Percentiles rank a stretch among this genome's conserved stretches.
Conservation (phyloP, 164 flowering plant species). For the Aristolochia contorta region DNA sequence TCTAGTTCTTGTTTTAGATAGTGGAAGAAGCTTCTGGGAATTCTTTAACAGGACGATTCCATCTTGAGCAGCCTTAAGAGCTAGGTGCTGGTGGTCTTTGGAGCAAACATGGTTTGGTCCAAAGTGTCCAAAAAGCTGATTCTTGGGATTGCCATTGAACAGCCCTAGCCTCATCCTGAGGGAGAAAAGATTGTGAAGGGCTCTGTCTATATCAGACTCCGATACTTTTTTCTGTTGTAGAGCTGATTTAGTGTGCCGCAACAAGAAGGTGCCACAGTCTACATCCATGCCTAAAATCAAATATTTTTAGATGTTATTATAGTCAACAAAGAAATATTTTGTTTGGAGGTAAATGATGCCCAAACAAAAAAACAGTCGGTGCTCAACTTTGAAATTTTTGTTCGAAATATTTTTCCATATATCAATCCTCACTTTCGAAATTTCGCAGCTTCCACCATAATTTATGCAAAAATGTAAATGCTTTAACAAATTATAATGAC, state of each 20-base stretch:
- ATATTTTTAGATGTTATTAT: background rate
- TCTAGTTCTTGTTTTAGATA: slow-evolving; percentile 22
- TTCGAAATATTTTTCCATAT: too few relatives aligned
- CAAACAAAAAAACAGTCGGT: too few relatives aligned
- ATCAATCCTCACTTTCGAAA: too few relatives aligned
- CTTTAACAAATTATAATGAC: too few relatives aligned
- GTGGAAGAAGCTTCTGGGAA: slow-evolving; percentile 44
- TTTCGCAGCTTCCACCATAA: too few relatives aligned
- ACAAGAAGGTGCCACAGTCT: slow-evolving; percentile 59
- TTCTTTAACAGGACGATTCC: slow-evolving; percentile 69
- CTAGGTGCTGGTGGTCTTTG: slow-evolving; percentile 36
- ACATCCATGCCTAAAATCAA: slow-evolving; percentile 69
- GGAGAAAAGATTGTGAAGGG: slow-evolving; percentile 63
- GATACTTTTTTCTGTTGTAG: slow-evolving; percentile 35
- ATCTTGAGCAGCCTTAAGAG: slow-evolving; percentile 55
- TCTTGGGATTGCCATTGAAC: slow-evolving; percentile 53
- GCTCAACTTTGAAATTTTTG: too few relatives aligned
- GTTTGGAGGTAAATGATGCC: too few relatives aligned
- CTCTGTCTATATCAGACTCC: slow-evolving; percentile 49
- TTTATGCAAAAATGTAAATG: too few relatives aligned
- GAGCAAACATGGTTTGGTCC: slow-evolving; percentile 39
- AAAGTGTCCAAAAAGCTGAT: slow-evolving; percentile 32
- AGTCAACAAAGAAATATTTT: too few relatives aligned
- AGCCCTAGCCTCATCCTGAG: slow-evolving; percentile 74
- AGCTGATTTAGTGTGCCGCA: slow-evolving; percentile 54